These are phyloP conservation scores for Piromyces finnis DNA, from an alignment of 192 early-diverging fungal species.

Conservation along the genomic window DNA sequence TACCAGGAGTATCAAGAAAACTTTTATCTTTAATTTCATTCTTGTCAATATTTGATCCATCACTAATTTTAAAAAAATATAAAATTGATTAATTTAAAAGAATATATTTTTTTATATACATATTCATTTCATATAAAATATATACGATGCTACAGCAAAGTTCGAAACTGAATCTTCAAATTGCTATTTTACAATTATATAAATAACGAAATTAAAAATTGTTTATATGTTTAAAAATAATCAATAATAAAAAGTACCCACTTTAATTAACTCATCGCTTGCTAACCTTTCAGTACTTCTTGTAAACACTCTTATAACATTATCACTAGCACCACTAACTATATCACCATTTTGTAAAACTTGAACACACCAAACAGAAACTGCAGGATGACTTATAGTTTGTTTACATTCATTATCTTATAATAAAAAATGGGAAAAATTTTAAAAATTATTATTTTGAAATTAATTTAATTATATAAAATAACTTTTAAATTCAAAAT, in stretches of 20 bases:
- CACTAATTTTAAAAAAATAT: too few species aligned
- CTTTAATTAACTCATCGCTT: slow-evolving; percentile 12
- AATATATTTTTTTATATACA: too few species aligned
- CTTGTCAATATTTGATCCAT: slow-evolving; percentile 51
- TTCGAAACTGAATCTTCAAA: slow-evolving; percentile 10
- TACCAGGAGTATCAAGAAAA: slow-evolving; percentile 42
- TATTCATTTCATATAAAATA: too few species aligned
- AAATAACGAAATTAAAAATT: too few species aligned
- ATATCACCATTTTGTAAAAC: slow-evolving; percentile 62
- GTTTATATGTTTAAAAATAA: too few species aligned
- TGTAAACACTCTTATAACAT: slow-evolving; percentile 65
- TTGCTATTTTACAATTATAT: slow-evolving; percentile 1
- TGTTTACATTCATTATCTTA: slow-evolving; percentile 53
- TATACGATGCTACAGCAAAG: slow-evolving; percentile 7
- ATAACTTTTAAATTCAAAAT: too few species aligned
- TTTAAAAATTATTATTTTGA: too few species aligned
- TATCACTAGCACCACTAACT: slow-evolving; percentile 71
- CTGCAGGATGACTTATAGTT: slow-evolving; percentile 66
- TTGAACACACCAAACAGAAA: slow-evolving; percentile 81
- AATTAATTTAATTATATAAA: too few species aligned
- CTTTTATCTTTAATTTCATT: slow-evolving; percentile 62
- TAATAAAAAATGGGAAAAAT: too few species aligned
- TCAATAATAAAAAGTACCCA: too few species aligned
- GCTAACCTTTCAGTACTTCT: slow-evolving; percentile 40
- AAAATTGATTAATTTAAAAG: too few species aligned